A percentile compares a stretch with the other conserved stretches of the same genome.
phyloP scores from a whole-genome alignment of 2,329 filamentous ascomycete genomes.

The Aureobasidium pullulans region DNA sequence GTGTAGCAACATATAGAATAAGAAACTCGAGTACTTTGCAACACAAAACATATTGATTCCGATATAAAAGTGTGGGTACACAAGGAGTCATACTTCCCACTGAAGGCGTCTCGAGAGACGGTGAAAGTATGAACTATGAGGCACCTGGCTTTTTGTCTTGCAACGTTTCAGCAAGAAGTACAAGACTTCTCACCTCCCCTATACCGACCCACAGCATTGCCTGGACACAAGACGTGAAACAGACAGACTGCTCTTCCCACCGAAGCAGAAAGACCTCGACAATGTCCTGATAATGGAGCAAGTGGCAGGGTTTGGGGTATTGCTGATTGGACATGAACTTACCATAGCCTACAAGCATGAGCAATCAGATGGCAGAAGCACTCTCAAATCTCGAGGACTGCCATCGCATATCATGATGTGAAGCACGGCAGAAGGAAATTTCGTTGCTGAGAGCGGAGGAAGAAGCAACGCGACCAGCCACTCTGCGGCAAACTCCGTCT shows the following conservation, averaged over 20 bases:
- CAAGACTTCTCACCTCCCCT: conserved; percentile 3
- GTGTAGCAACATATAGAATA: too few species aligned
- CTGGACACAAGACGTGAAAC: conserved; percentile 16
- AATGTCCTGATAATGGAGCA: conserved; percentile 1
- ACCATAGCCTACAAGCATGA: not conserved
- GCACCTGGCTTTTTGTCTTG: conserved; percentile 13
- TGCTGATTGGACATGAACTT: not conserved
- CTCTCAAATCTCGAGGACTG: not conserved
- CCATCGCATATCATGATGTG: not conserved
- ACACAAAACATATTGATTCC: not conserved
- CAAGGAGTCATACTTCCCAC: conserved; percentile 16
- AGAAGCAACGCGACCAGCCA: not conserved
- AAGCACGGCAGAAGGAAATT: conserved; percentile 9
- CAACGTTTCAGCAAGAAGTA: conserved; percentile 12
- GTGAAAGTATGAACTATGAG: conserved; percentile 16
- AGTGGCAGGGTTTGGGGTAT: conserved; percentile 15
- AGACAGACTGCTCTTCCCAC: conserved; percentile 14
- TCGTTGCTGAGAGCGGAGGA: conserved; percentile 1
- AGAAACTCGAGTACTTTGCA: too few species aligned
- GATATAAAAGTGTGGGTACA: conserved; percentile 8
- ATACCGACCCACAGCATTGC: conserved; percentile 15
- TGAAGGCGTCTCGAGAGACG: conserved; percentile 11
- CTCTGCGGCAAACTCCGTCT: not conserved
- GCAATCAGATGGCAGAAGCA: not conserved
- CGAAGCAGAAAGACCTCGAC: conserved; percentile 12